These are phyloP conservation scores for Polyporus arcularius DNA, from an alignment of 768 basidiomycete genomes.

Conservation along the genomic window DNA sequence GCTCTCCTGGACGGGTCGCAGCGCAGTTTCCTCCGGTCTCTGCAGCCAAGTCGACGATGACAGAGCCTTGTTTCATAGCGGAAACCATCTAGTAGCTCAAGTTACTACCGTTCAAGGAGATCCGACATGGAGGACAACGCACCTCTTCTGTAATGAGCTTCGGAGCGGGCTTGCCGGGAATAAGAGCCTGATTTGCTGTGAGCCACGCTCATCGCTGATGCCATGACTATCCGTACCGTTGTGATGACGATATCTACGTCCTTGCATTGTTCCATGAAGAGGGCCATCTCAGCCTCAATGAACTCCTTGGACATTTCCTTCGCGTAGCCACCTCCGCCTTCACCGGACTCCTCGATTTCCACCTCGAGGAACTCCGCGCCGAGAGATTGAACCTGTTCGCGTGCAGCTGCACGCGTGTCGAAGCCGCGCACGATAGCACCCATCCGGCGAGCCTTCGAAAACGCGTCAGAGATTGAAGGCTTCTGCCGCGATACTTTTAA, in stretches of 20 bases:
- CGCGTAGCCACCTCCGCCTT: slow-evolving; percentile 82
- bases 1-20: slow-evolving; percentile 76
- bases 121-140: background rate
- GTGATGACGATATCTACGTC: slow-evolving; percentile 91
- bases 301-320: slow-evolving; percentile 92
- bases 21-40: slow-evolving; percentile 92
- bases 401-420: slow-evolving; percentile 81
- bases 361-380: slow-evolving; percentile 93
- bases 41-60: slow-evolving; percentile 84
- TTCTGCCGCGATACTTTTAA: slow-evolving; percentile 1
- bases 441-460: slow-evolving; percentile 66
- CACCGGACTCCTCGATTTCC: slow-evolving; percentile 75
- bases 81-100: slow-evolving; percentile 59
- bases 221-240: slow-evolving; percentile 47
- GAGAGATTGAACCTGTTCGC: slow-evolving; percentile 87
- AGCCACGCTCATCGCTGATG: background rate
- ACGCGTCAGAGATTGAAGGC: background rate
- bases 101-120: background rate
- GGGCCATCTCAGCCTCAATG: slow-evolving; percentile 83
- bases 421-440: slow-evolving; percentile 90
- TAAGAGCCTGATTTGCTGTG: slow-evolving; percentile 56
- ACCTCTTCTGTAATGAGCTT: slow-evolving; percentile 77
- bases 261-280: slow-evolving; percentile 86
- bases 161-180: slow-evolving; percentile 85
- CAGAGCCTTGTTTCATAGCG: slow-evolving; percentile 91